Base-by-base conservation (phyloP, 1,284 basidiomycete genomes). In the Mycena sp. region DNA sequence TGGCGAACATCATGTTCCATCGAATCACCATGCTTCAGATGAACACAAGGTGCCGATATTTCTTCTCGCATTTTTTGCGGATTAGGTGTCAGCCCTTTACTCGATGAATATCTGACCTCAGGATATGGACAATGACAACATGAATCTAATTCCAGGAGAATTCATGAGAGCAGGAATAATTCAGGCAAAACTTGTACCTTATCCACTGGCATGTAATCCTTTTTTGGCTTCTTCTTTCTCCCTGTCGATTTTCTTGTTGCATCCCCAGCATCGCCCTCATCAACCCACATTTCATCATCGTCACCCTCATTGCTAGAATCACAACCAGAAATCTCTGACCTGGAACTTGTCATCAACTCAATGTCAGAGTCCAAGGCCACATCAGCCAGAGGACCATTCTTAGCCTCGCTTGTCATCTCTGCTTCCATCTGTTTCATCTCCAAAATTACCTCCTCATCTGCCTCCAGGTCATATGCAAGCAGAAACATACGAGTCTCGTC, bases 401-500 rank as follows among this genome's bases (percentile, higher is more conserved):
- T 29, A 16, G 23, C 53, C 16, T n/a, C 17, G 3, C 16, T 3
- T 14, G 35, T 26, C 9, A 16, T 12, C 25, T 43, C 23, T 4
- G 11, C 4, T 25, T 56, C 54, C 60, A 61, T 61, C 28, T 55
- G 28, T 21, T 26, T 23, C 29, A 26, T 43, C 30, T 55, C 60
- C 21, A 2, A 2, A 3, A 56, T 17, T 3, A 51, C 53, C 2
- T 14, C 19, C 32, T 52, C 51, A 26, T 61, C 59, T 7, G 9
- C 6, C 6, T 7, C 14, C 16, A 32, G 10, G 28, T 51, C 49
- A 25, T 51, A 51, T 10, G 32, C n/a, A 28, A 51, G 49, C 6
- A 45, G 52, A 28, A 58, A 65, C 45, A 51, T 43, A n/a, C 59
- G 52, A 16, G 40, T 58, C 16, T 60, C 48, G 10, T 57, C 44